These are phyloP conservation scores for Alternaria angustiovoidea DNA, from an alignment of 2,329 filamentous ascomycete species.

Conservation along the genomic window DNA sequence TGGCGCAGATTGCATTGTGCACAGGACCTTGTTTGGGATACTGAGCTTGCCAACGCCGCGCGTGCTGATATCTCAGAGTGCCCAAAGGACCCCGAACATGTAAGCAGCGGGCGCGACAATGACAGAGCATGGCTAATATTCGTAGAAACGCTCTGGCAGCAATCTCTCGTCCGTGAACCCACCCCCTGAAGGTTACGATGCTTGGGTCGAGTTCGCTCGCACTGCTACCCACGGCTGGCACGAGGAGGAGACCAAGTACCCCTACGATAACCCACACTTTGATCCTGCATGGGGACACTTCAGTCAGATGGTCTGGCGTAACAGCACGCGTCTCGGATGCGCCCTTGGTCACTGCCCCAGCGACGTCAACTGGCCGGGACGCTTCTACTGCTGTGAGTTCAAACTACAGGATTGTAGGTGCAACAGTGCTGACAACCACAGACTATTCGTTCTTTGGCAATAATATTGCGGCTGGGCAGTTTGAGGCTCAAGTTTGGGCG, in stretches of 20 bases:
- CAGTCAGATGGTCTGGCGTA: slow-evolving; percentile 52
- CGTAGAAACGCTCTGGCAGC: slow-evolving; percentile 42
- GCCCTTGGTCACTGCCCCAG: slow-evolving; percentile 41
- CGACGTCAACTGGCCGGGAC: slow-evolving; percentile 34
- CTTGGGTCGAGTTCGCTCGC: slow-evolving; percentile 43
- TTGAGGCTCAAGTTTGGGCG: slow-evolving; percentile 43
- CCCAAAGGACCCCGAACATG: slow-evolving; percentile 37
- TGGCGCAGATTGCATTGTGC: slow-evolving; percentile 49
- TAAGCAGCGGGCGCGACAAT: slow-evolving; percentile 16
- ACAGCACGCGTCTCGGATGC: slow-evolving; percentile 47
- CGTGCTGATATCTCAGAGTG: slow-evolving; percentile 36
- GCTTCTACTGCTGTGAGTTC: slow-evolving; percentile 49
- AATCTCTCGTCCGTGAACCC: slow-evolving; percentile 44
- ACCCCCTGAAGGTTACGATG: slow-evolving; percentile 29
- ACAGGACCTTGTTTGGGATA: slow-evolving; percentile 46
- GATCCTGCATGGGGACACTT: slow-evolving; percentile 48
- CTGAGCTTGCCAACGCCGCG: slow-evolving; percentile 36
- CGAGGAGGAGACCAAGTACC: slow-evolving; percentile 47
- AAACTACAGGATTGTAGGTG: not conserved
- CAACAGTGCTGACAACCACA: slow-evolving; percentile 20
- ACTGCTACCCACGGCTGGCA: slow-evolving; percentile 46
- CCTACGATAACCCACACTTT: slow-evolving; percentile 42
- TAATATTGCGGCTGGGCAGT: slow-evolving; percentile 41
- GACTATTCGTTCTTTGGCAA: slow-evolving; percentile 47
- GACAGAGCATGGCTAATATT: slow-evolving; percentile 10